Conservation (phyloP, 305 asterid species). For the Plantago coronopus region DNA sequence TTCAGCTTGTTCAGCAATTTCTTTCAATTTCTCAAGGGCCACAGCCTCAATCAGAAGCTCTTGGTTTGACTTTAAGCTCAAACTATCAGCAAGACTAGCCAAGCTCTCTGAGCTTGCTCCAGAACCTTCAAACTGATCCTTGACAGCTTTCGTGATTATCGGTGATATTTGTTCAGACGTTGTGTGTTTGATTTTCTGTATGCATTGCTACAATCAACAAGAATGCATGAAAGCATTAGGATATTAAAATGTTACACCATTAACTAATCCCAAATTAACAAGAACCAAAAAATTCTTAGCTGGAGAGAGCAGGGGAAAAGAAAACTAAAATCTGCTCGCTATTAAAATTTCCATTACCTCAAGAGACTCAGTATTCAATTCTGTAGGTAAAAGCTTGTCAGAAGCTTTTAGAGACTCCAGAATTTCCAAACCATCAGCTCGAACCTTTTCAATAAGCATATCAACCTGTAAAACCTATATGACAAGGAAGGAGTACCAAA, state of each 20-base stretch:
- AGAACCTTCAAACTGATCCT: conserved; percentile 64
- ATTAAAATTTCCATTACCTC: conserved; percentile 40
- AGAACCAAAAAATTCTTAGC: neutral
- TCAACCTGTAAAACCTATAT: conserved; percentile 45
- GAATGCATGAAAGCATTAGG: conserved; percentile 14
- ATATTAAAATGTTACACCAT: conserved; percentile 19
- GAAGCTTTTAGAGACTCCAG: conserved; percentile 52
- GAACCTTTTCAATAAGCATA: conserved; percentile 33
- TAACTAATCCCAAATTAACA: neutral
- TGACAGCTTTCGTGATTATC: conserved; percentile 48
- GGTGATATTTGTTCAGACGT: conserved; percentile 49
- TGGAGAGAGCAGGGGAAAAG: conserved; percentile 11
- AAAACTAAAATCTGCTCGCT: conserved; percentile 7
- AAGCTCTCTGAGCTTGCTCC: conserved; percentile 65
- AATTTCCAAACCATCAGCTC: conserved; percentile 38
- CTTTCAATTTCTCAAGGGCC: conserved; percentile 89
- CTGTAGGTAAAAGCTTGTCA: conserved; percentile 41
- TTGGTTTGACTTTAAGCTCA: conserved; percentile 69
- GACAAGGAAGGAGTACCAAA: conserved; percentile 22
- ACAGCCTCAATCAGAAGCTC: conserved; percentile 85
- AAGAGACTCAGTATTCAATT: conserved; percentile 50
- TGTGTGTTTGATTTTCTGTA: conserved; percentile 57
- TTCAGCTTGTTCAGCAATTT: conserved; percentile 79
- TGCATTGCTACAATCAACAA: conserved; percentile 42
- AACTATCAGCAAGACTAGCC: conserved; percentile 54